Evolutionary conservation across 148 eudicot genomes (phyloP), one percentile per base, ranked within the genome.

Genomic region (Camellia lanceoleosa): DNA sequence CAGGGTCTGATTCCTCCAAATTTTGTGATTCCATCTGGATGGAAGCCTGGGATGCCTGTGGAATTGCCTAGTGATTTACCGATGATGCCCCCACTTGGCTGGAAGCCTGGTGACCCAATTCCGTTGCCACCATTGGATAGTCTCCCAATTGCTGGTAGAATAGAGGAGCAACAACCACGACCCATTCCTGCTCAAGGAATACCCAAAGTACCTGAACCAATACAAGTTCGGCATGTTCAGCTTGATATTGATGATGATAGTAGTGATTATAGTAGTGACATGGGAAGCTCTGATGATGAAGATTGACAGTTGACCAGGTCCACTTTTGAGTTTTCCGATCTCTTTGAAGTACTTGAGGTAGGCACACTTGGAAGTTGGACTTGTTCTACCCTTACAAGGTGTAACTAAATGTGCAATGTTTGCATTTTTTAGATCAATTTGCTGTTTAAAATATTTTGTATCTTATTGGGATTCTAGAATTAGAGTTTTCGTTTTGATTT

Each of bases 41-140:
- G 99, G 99, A 90, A 93, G 82, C 98, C 95, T 2, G 99, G 99
- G 20, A 93, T 93, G 97, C 97, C 97, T 30, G 95, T 93, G 79
- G 94, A 89, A 69, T 86, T 96, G 81, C 98, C 97, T 0, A 85
- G 70, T 64, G 92, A 91, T 89, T n/a, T 93, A 20, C 94, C 99
- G 0, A 82, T 84, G 64, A 65, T 87, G 20, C 97, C 98, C 0
- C 98, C 95, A 76, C 87, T 89, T 4, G 97, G 99, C 73, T 93
- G 98, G 99, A 96, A 95, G 86, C 94, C 93, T 64, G 97, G 99
- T 23, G 97, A 92, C 76, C 97, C 98, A 3, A 84, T 95, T 76
- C 81, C 92, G 5, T 77, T 96, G 77, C 97, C 98, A 3, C 98
- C 91, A 10, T 78, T 93, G 83, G 93, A 88, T 51, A 80, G 89